These are phyloP conservation scores for Phytopythium mirpurense DNA, from an alignment of 352 stramenopile genomes.

Conservation along the genomic window DNA sequence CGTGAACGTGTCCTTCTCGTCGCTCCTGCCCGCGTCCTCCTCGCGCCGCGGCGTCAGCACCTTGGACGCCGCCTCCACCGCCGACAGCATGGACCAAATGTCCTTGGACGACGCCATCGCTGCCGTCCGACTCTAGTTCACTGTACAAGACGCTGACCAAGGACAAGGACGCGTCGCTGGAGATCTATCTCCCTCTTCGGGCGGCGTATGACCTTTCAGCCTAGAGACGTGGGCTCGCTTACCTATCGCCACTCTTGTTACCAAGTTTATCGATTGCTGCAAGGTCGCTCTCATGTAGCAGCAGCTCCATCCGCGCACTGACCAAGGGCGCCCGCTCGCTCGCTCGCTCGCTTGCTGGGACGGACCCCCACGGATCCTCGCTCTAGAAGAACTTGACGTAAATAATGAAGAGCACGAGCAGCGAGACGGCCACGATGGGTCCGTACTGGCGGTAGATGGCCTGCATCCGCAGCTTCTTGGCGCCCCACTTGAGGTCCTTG, in stretches of 20 bases:
- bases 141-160: too few relatives aligned
- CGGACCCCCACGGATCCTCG: too few relatives aligned
- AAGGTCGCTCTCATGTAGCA: too few relatives aligned
- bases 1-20: constrained; percentile 71
- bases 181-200: neutral
- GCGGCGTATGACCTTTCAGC: neutral
- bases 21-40: constrained; percentile 18
- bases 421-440: constrained; percentile 69
- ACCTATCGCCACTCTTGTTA: neutral
- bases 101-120: constrained; percentile 40
- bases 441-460: constrained; percentile 87
- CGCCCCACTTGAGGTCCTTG: constrained; percentile 97
- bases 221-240: neutral
- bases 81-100: constrained; percentile 65
- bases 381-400: constrained; percentile 90
- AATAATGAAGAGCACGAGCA: constrained; percentile 86
- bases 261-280: too few relatives aligned
- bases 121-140: too few relatives aligned
- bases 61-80: constrained; percentile 29
- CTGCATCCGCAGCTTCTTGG: constrained; percentile 91
- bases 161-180: neutral
- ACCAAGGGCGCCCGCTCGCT: too few relatives aligned
- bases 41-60: constrained; percentile 12
- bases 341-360: too few relatives aligned
- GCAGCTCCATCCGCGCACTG: too few relatives aligned